phyloP scores from a whole-genome alignment of 2,329 filamentous ascomycete genomes.

The Bipolaris oryzae region DNA sequence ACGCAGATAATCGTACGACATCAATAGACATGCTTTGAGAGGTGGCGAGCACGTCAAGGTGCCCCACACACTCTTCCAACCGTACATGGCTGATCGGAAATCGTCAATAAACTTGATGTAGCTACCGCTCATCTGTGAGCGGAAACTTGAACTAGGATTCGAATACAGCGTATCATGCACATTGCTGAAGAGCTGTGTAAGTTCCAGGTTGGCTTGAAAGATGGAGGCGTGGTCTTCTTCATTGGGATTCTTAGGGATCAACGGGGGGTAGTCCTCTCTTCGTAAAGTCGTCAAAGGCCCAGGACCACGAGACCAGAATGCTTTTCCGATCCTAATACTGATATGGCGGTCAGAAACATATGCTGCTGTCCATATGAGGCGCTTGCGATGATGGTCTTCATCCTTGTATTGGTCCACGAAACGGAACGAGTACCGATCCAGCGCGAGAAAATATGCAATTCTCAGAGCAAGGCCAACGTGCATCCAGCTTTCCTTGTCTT shows the following conservation, averaged over 20 bases:
- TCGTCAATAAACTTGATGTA: slow-evolving; percentile 79
- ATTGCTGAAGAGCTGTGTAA: slow-evolving; percentile 75
- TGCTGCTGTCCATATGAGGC: slow-evolving; percentile 69
- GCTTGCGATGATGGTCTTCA: slow-evolving; percentile 65
- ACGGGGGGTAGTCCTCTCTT: slow-evolving; percentile 70
- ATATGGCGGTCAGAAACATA: slow-evolving; percentile 55
- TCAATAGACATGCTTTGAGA: slow-evolving; percentile 69
- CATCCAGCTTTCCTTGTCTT: slow-evolving; percentile 79
- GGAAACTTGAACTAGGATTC: slow-evolving; percentile 70
- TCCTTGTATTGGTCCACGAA: slow-evolving; percentile 65
- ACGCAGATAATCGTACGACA: slow-evolving; percentile 75
- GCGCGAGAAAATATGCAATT: slow-evolving; percentile 71
- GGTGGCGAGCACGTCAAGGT: slow-evolving; percentile 68
- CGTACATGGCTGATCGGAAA: slow-evolving; percentile 70
- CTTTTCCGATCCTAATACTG: slow-evolving; percentile 72
- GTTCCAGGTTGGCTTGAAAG: slow-evolving; percentile 72
- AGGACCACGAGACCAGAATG: slow-evolving; percentile 75
- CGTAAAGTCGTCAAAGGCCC: slow-evolving; percentile 69
- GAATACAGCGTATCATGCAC: slow-evolving; percentile 77
- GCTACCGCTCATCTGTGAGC: slow-evolving; percentile 72
- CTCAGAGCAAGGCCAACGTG: slow-evolving; percentile 73
- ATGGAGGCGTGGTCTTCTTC: slow-evolving; percentile 72
- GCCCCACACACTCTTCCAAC: slow-evolving; percentile 74
- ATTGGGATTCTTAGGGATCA: slow-evolving; percentile 63
- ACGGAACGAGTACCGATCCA: slow-evolving; percentile 71